phyloP scores from a whole-genome alignment of 2,329 filamentous ascomycete species.

The Fusarium sp. region DNA sequence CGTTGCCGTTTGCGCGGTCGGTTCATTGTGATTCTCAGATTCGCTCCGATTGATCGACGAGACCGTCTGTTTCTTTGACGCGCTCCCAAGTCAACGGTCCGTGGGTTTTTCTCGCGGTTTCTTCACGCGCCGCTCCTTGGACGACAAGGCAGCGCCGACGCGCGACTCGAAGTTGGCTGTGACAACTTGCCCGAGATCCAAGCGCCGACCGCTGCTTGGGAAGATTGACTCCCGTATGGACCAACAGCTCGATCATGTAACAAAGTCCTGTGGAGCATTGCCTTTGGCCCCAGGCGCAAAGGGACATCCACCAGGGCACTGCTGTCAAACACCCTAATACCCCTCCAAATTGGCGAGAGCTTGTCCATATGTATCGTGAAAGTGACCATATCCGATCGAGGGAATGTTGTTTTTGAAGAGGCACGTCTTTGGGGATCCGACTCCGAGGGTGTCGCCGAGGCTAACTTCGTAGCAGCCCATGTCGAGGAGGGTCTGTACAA shows the following conservation, averaged over 20 bases:
- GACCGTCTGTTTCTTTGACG: not conserved
- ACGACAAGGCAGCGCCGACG: constrained; percentile 56
- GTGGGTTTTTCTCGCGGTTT: not conserved
- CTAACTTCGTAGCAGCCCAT: constrained; percentile 76
- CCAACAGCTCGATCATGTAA: not conserved
- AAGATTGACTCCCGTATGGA: constrained; percentile 62
- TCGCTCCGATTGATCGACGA: not conserved
- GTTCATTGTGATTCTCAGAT: not conserved
- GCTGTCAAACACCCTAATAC: not conserved
- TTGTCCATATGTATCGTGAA: not conserved
- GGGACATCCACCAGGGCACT: not conserved
- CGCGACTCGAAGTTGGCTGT: constrained; percentile 60
- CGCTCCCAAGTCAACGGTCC: not conserved
- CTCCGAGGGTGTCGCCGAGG: constrained; percentile 75
- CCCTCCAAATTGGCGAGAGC: not conserved
- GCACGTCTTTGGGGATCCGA: constrained; percentile 59
- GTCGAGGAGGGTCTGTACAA: constrained; percentile 62
- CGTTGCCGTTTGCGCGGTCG: not conserved
- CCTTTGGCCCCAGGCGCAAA: not conserved
- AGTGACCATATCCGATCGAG: not conserved
- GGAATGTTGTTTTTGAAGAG: not conserved
- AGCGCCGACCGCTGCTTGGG: constrained; percentile 62
- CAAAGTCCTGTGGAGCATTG: not conserved
- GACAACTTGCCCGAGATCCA: constrained; percentile 68
- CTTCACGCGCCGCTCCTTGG: not conserved